phyloP scores from a whole-genome alignment of 768 basidiomycete species.

The Russula abietina region DNA sequence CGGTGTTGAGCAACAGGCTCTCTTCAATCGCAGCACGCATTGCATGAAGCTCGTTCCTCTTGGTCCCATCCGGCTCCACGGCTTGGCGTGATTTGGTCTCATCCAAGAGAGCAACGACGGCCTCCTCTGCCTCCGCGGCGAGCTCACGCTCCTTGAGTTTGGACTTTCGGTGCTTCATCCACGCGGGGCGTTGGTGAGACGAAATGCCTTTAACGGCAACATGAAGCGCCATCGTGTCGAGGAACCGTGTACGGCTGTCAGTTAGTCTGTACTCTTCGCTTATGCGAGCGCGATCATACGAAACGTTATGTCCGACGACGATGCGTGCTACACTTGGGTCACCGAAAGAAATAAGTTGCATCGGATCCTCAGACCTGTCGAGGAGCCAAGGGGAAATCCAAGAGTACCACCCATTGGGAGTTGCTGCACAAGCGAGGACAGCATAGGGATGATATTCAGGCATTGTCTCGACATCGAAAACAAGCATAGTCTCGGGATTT shows the following conservation, averaged over 20 bases:
- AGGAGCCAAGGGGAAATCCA: conserved; percentile 96
- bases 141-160: conserved; percentile 51
- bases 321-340: conserved; percentile 47
- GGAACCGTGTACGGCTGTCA: conserved; percentile 66
- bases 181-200: conserved; percentile 88
- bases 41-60: conserved; percentile 37
- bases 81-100: conserved; percentile 35
- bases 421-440: conserved; percentile 83
- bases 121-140: conserved; percentile 58
- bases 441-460: conserved; percentile 75
- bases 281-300: conserved; percentile 84
- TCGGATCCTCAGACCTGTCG: conserved; percentile 45
- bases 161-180: conserved; percentile 79
- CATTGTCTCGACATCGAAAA: conserved; percentile 94
- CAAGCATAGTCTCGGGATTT: conserved; percentile 63
- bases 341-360: conserved; percentile 74
- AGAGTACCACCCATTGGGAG: conserved; percentile 82
- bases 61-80: conserved; percentile 37
- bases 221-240: conserved; percentile 95
- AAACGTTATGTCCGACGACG: conserved; percentile 91
- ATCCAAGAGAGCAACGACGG: conserved; percentile 48
- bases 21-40: conserved; percentile 38
- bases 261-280: conserved; percentile 73
- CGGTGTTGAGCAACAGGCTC: conserved; percentile 32
- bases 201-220: conserved; percentile 92